Evolutionary conservation across 192 early-diverging fungal species (phyloP).

Genomic region (Coemansia sp.): DNA sequence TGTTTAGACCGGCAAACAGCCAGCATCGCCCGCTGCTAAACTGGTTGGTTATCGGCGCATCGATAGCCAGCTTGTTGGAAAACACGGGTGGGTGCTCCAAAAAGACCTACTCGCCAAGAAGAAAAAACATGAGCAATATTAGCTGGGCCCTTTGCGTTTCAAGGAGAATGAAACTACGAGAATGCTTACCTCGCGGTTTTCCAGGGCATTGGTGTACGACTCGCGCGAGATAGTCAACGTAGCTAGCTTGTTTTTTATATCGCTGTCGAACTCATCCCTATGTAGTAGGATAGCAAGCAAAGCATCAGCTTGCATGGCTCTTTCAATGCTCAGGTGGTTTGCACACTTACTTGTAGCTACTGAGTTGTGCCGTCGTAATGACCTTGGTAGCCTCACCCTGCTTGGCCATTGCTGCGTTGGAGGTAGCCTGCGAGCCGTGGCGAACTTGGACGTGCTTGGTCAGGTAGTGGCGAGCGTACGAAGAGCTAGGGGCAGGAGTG

Average conservation of each 20-base stretch:
- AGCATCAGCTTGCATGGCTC: background rate
- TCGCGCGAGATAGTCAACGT: slow-evolving; percentile 64
- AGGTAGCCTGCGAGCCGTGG: background rate
- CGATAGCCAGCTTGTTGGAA: slow-evolving; percentile 51
- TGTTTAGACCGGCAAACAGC: slow-evolving; percentile 79
- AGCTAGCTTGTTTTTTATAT: slow-evolving; percentile 68
- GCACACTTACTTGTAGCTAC: slow-evolving; percentile 21
- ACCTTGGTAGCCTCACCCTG: slow-evolving; percentile 12
- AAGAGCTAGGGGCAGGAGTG: slow-evolving; percentile 15
- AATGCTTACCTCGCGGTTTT: slow-evolving; percentile 54
- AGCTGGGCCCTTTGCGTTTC: background rate
- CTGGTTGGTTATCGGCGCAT: slow-evolving; percentile 66
- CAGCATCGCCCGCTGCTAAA: slow-evolving; percentile 75
- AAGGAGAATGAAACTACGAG: background rate
- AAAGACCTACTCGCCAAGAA: slow-evolving; percentile 10
- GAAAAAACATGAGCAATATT: background rate
- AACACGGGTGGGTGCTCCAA: slow-evolving; percentile 37
- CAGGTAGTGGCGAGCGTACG: slow-evolving; percentile 38
- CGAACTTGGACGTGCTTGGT: slow-evolving; percentile 11
- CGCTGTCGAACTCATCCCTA: slow-evolving; percentile 52
- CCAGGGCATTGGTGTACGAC: slow-evolving; percentile 57
- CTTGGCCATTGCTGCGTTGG: background rate
- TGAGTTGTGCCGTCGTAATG: slow-evolving; percentile 22
- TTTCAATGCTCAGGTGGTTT: background rate
- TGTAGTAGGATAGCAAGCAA: background rate